Conservation (phyloP, 805 yeast genomes). For the Candida adriatica region DNA sequence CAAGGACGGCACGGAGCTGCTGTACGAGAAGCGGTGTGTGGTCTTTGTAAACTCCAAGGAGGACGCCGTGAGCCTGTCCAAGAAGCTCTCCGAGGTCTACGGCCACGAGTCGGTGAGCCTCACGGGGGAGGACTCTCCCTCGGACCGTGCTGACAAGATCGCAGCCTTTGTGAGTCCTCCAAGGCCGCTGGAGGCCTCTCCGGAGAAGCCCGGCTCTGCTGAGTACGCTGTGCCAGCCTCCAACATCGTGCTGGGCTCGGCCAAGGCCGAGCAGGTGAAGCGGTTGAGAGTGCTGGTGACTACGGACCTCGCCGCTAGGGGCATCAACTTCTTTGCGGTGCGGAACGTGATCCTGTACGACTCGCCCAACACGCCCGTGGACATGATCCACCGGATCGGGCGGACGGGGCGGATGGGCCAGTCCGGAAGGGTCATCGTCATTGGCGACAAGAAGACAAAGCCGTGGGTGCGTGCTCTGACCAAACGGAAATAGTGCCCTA, state of each 20-base stretch:
- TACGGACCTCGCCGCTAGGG: conserved; percentile 87
- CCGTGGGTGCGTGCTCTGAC: conserved; percentile 73
- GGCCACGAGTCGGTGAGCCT: conserved; percentile 59
- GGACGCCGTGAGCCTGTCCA: conserved; percentile 53
- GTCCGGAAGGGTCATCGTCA: conserved; percentile 79
- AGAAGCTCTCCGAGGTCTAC: conserved; percentile 39
- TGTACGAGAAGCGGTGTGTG: conserved; percentile 68
- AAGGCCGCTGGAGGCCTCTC: conserved; percentile 28
- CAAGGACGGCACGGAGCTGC: conserved; percentile 75
- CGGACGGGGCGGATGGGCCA: conserved; percentile 92
- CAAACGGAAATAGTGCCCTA: conserved; percentile 12
- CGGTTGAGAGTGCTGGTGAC: conserved; percentile 67
- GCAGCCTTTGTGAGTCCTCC: conserved; percentile 62
- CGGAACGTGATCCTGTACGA: conserved; percentile 80
- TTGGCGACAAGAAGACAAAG: conserved; percentile 61
- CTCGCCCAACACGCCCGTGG: conserved; percentile 78
- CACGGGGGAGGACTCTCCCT: conserved; percentile 57
- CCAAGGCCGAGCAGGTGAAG: conserved; percentile 9
- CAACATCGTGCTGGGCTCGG: conserved; percentile 23
- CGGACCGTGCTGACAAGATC: conserved; percentile 52
- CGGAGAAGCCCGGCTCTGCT: not conserved
- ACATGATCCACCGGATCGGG: conserved; percentile 86
- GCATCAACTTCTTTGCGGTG: conserved; percentile 77
- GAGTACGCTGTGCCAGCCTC: conserved; percentile 26
- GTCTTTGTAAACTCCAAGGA: conserved; percentile 78